These are phyloP conservation scores for Macaranga tanarius DNA, from an alignment of 441 rosid genomes.

Conservation along the genomic window DNA sequence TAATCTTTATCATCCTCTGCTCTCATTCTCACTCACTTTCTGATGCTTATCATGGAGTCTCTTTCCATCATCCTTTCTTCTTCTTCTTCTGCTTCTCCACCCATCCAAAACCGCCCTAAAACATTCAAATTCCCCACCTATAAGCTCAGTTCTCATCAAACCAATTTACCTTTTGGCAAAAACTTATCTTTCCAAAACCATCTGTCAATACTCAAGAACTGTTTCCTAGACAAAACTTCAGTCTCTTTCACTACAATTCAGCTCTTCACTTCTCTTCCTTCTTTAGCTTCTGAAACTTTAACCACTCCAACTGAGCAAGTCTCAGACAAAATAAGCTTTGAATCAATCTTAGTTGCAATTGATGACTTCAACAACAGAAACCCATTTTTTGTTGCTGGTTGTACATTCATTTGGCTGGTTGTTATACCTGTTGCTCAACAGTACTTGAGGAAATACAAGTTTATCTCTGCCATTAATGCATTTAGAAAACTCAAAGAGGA, in stretches of 20 bases:
- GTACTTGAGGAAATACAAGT: constrained; percentile 69
- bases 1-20: neutral
- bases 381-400: constrained; percentile 86
- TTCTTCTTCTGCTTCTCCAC: constrained; percentile 41
- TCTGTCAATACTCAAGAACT: constrained; percentile 11
- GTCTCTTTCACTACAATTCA: constrained; percentile 37
- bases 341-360: constrained; percentile 53
- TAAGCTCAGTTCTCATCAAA: constrained; percentile 7
- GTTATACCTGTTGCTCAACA: constrained; percentile 51
- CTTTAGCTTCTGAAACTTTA: constrained; percentile 50
- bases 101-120: constrained; percentile 37
- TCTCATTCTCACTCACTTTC: neutral
- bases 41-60: constrained; percentile 39
- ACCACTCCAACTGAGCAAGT: constrained; percentile 31
- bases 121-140: constrained; percentile 26
- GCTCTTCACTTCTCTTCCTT: constrained; percentile 44
- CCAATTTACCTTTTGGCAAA: constrained; percentile 2
- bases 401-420: constrained; percentile 77
- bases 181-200: constrained; percentile 3
- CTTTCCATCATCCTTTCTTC: constrained; percentile 42
- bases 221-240: constrained; percentile 25
- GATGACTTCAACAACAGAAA: constrained; percentile 69
- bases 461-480: constrained; percentile 57
- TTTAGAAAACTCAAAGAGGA: constrained; percentile 64
- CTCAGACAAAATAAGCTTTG: constrained; percentile 62